Base-by-base conservation (phyloP, 225 moss, liverwort and hornwort genomes). In the Pseudisothecium myosuroides region DNA sequence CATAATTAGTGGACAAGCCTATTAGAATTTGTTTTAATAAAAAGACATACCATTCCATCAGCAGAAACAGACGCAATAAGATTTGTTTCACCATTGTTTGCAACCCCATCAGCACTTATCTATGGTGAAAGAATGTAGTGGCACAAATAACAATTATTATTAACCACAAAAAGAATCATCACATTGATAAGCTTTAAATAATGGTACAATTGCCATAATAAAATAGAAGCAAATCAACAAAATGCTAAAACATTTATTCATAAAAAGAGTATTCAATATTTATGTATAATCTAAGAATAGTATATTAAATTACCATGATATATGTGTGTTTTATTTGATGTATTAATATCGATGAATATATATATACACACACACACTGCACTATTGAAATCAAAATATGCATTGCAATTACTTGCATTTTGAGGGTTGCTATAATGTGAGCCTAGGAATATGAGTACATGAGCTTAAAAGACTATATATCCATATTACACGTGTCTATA, bases 21-120 rank as follows among this genome's bases (percentile, higher is more conserved):
- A 6, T 19, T 5, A 55, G 45, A 32, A 21, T 45, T 32, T 31
- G 26, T 6, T 10, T 12, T 50, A n/a, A 17, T 12, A 18, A 5
- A 5, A 62, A 62, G 24, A 3, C 54, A 39, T 86, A 97, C 98
- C 92, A 60, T 90, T 89, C 98, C 96, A 90, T 98, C 97, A 5
- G 87, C 91, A 47, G 97, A 96, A 65, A 96, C 75, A 52, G 98
- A 97, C 31, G 94, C 95, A 82, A 98, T 93, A 54, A 97, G 94
- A 66, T 96, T 97, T 84, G 94, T 93, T 88, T 96, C 95, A 52
- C 95, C 96, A 80, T 95, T 93, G 31, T 96, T 98, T 82, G 90
- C 88, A 63, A 93, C 84, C 10, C 88, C 91, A 50, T 88, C 81
- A 18, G 9, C 83, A 81, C 14, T 82, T 80, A 95, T 80, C 94